Conservation (phyloP, 2,329 filamentous ascomycete species). For the Pseudogymnoascus sp. region DNA sequence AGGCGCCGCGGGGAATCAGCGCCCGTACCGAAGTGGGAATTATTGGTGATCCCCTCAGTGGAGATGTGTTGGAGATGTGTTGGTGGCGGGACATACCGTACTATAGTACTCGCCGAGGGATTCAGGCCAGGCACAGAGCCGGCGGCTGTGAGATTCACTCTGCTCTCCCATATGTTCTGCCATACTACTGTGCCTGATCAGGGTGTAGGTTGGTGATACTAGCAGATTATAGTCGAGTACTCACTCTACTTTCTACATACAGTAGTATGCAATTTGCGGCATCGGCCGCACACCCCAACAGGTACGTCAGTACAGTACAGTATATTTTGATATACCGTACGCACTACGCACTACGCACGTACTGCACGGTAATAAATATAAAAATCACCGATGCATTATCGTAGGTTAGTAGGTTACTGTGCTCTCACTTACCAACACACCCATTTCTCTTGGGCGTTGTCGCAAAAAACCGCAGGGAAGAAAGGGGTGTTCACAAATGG, state of each 20-base stretch:
- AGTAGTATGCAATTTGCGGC: background rate
- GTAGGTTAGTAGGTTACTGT: background rate
- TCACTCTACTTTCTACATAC: background rate
- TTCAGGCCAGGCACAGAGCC: too few species aligned
- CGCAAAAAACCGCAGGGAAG: background rate
- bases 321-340: too few species aligned
- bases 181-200: background rate
- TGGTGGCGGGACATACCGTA: background rate
- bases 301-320: too few species aligned
- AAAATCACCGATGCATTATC: background rate
- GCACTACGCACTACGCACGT: background rate
- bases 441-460: background rate
- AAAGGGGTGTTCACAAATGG: conserved; percentile 5
- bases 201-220: background rate
- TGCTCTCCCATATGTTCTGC: background rate
- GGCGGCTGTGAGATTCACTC: too few species aligned
- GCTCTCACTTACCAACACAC: background rate
- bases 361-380: background rate
- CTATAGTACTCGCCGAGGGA: too few species aligned
- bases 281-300: background rate
- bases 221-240: background rate
- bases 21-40: background rate
- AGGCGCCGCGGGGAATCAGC: background rate
- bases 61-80: background rate
- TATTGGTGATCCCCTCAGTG: background rate